Percentiles rank a stretch among this genome's conserved stretches.
Conservation (phyloP, 2,329 filamentous ascomycete species). For the Neoarthrinium moseri region DNA sequence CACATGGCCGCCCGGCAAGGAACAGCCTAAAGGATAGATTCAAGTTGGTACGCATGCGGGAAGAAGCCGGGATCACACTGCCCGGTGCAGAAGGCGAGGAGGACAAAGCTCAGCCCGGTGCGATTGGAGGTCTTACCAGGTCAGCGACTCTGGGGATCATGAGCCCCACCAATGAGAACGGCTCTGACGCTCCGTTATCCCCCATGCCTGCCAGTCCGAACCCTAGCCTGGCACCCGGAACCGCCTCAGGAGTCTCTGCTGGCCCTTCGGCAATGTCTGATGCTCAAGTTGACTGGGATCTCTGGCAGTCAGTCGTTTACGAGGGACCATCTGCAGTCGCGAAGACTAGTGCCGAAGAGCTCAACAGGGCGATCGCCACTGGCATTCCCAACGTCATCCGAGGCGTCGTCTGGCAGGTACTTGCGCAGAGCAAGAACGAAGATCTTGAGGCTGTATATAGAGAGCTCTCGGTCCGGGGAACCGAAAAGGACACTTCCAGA, state of each 20-base stretch:
- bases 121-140: slow-evolving; percentile 20
- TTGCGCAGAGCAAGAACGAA: slow-evolving; percentile 92
- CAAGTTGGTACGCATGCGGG: slow-evolving; percentile 72
- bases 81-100: slow-evolving; percentile 48
- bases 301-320: slow-evolving; percentile 96
- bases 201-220: slow-evolving; percentile 66
- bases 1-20: slow-evolving; percentile 45
- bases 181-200: slow-evolving; percentile 30
- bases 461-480: slow-evolving; percentile 76
- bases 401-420: slow-evolving; percentile 98
- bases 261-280: slow-evolving; percentile 71
- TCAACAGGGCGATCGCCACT: slow-evolving; percentile 86
- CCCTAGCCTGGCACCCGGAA: slow-evolving; percentile 75
- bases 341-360: slow-evolving; percentile 81
- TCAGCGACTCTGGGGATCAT: slow-evolving; percentile 17
- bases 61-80: slow-evolving; percentile 61
- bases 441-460: slow-evolving; percentile 85
- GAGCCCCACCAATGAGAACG: slow-evolving; percentile 24
- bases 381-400: slow-evolving; percentile 94
- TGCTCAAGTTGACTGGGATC: slow-evolving; percentile 91
- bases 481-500: slow-evolving; percentile 72
- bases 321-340: slow-evolving; percentile 88
- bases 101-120: slow-evolving; percentile 39
- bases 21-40: slow-evolving; percentile 77
- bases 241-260: slow-evolving; percentile 75